phyloP scores from a whole-genome alignment of 2,329 filamentous ascomycete species.

The Hymenotorrendiella dingleyae region DNA sequence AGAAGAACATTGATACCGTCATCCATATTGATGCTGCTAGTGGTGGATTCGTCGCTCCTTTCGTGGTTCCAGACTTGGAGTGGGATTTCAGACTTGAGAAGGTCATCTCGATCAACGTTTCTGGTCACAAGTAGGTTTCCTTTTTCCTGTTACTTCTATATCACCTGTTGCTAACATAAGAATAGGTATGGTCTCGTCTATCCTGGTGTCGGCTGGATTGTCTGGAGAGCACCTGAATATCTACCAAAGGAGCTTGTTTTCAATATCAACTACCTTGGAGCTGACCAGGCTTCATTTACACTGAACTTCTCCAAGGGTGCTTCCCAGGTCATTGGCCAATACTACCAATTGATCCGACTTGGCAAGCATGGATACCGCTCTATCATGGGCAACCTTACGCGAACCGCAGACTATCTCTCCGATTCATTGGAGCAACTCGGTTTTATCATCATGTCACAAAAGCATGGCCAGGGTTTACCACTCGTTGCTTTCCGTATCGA shows the following conservation, averaged over 20 bases:
- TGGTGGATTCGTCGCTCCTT: constrained; percentile 89
- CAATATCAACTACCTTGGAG: constrained; percentile 98
- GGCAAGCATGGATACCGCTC: constrained; percentile 86
- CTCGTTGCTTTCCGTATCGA: constrained; percentile 80
- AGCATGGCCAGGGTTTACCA: constrained; percentile 70
- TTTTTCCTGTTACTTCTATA: neutral
- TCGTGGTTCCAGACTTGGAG: constrained; percentile 73
- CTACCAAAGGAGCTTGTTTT: constrained; percentile 87
- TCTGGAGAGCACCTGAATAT: constrained; percentile 80
- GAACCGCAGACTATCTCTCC: constrained; percentile 82
- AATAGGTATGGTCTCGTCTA: constrained; percentile 81
- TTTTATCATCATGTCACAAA: constrained; percentile 84
- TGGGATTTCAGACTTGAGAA: constrained; percentile 92
- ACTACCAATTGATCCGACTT: constrained; percentile 93
- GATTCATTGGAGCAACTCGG: constrained; percentile 66
- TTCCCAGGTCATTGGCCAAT: constrained; percentile 91
- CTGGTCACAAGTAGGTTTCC: constrained; percentile 69
- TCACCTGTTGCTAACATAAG: neutral
- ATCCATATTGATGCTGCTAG: constrained; percentile 94
- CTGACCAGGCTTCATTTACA: constrained; percentile 91
- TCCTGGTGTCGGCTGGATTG: constrained; percentile 88
- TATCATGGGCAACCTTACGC: constrained; percentile 92
- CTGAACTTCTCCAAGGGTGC: constrained; percentile 97
- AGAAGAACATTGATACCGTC: constrained; percentile 69
- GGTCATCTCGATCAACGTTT: constrained; percentile 91